These are phyloP conservation scores for Volutella citrinella DNA, from an alignment of 2,329 filamentous ascomycete species.

Conservation along the genomic window DNA sequence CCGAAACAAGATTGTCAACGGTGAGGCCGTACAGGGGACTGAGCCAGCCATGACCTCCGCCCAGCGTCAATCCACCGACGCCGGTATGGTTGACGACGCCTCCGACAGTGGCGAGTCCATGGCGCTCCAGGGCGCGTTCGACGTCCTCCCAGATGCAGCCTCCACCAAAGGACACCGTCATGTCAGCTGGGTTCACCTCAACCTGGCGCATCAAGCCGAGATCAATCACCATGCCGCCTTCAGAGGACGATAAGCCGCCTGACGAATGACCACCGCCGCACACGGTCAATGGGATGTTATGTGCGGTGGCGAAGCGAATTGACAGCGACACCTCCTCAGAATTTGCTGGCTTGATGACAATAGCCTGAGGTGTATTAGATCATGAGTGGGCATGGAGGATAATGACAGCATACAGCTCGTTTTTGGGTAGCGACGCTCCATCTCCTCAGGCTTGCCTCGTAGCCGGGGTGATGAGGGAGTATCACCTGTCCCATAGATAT, in stretches of 20 bases:
- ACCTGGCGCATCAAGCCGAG: conserved; percentile 49
- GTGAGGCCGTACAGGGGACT: conserved; percentile 51
- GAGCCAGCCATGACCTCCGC: conserved; percentile 58
- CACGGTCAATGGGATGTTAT: conserved; percentile 47
- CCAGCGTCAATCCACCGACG: conserved; percentile 55
- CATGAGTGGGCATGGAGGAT: too few species aligned
- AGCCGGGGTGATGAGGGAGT: conserved; percentile 29
- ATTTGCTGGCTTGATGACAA: conserved; percentile 37
- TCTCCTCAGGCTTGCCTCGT: conserved; percentile 29
- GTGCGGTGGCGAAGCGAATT: conserved; percentile 19
- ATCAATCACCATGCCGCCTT: conserved; percentile 53
- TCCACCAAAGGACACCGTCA: conserved; percentile 46
- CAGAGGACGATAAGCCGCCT: conserved; percentile 45
- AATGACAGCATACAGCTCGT: conserved; percentile 24
- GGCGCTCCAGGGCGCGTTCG: conserved; percentile 44
- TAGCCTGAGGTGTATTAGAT: too few species aligned
- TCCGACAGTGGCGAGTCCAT: conserved; percentile 55
- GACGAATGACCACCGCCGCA: conserved; percentile 56
- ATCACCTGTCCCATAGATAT: too few species aligned
- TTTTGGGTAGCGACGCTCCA: conserved; percentile 35
- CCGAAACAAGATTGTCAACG: conserved; percentile 39
- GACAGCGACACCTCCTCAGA: conserved; percentile 30
- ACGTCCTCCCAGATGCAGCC: conserved; percentile 53
- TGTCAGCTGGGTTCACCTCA: conserved; percentile 39
- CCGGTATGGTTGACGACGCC: conserved; percentile 63